Base-by-base conservation (phyloP, 805 yeast genomes). In the Nakazawaea siamensis region DNA sequence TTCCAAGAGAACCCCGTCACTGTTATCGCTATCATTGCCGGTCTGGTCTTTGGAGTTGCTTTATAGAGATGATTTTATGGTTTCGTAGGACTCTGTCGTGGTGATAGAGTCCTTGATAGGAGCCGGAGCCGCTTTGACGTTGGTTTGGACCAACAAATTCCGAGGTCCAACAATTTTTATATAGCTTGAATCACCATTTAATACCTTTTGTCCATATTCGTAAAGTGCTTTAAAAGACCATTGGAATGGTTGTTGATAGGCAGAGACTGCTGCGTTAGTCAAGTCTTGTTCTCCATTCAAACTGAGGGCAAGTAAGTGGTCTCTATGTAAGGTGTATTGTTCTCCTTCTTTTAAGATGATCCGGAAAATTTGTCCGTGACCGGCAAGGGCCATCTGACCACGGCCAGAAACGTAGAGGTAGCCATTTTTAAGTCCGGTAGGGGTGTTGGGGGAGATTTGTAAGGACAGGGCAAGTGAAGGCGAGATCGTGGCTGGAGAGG, bases 131-230 rank as follows among this genome's bases (percentile, higher is more conserved):
- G n/a, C 18, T 3, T 56, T 57, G 3, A 62, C 46, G 21, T 61
- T 68, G 4, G 75, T 64, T 41, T 71, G 76, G 4, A 73, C 46
- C 35, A 73, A 50, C 3, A 73, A 38, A 18, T 62, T 62, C 29
- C 79, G 59, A 9, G 82, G 82, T 0, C 84, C 84, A 10, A 60
- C 50, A 4, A 76, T 56, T 24, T 60, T 65, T 24, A 76, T 63
- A 40, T 66, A 76, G 13, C 59, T 64, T 64, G 17, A 5, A 11
- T n/a, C n/a, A n/a, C n/a, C n/a, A 21, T 11, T 21, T 11, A 21
- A 9, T 9, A 21, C 8, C 24, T 11, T 9, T 9, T 21, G 8
- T 11, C 11, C 11, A 8, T 9, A 21, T 11, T 21, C 11, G 24
- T 8, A 8, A 21, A 21, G 8, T 21, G 10, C 24, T 21, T 21